These are phyloP conservation scores for Podila epicladia DNA, from an alignment of 192 early-diverging fungal genomes.

Conservation along the genomic window DNA sequence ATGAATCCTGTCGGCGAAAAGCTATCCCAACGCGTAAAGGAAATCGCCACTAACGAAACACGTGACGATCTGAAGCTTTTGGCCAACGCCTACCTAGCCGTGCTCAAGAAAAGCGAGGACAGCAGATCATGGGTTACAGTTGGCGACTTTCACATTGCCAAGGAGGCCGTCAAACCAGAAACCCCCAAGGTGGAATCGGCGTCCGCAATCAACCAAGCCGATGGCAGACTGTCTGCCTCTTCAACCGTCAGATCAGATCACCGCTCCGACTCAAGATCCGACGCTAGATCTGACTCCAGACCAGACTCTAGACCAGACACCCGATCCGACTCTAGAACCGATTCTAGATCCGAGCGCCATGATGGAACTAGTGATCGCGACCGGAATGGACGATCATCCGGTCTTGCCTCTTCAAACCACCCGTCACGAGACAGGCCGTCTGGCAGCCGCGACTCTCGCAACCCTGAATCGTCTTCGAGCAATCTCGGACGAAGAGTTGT, in stretches of 20 bases:
- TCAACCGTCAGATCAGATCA: neutral
- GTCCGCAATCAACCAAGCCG: neutral
- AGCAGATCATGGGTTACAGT: conserved; percentile 22
- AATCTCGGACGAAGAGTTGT: conserved; percentile 20
- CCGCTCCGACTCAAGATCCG: neutral
- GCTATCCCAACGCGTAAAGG: conserved; percentile 54
- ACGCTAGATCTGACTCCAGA: neutral
- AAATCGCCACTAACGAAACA: conserved; percentile 63
- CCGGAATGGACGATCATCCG: neutral
- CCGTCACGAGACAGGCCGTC: conserved; percentile 17
- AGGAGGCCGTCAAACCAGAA: neutral
- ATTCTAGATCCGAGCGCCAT: neutral
- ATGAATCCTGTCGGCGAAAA: conserved; percentile 63
- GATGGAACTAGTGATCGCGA: conserved; percentile 1
- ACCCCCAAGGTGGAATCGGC: neutral
- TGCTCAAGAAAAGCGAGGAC: conserved; percentile 38
- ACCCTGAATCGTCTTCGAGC: conserved; percentile 5
- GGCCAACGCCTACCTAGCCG: conserved; percentile 64
- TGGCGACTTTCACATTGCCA: conserved; percentile 23
- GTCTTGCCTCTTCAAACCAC: neutral
- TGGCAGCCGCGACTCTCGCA: conserved; percentile 19
- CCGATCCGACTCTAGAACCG: neutral
- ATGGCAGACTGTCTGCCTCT: neutral
- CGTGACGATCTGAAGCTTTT: conserved; percentile 79
- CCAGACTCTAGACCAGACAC: neutral